A percentile compares a stretch with the other conserved stretches of the same genome.
These are phyloP conservation scores for Myxozyma sirexii DNA, from an alignment of 805 yeast genomes.

Conservation along the genomic window DNA sequence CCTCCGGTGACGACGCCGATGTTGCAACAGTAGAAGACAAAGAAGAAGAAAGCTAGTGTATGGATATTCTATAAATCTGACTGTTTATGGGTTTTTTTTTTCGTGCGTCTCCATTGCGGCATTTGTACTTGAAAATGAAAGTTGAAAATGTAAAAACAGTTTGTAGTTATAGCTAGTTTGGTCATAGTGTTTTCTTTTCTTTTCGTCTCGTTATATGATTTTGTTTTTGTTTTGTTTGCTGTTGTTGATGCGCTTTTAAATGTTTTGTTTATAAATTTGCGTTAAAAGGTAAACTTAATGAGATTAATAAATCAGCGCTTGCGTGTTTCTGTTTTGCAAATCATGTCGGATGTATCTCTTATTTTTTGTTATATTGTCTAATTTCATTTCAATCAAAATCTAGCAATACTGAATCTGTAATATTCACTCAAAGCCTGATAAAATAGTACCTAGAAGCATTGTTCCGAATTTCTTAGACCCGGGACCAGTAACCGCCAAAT, in stretches of 20 bases:
- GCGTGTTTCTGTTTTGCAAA: neutral
- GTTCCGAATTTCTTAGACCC: constrained; percentile 33
- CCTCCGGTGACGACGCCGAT: constrained; percentile 24
- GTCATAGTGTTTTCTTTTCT: neutral
- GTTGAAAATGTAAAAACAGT: neutral
- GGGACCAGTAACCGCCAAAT: constrained; percentile 36
- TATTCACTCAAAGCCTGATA: constrained; percentile 7
- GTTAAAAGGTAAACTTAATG: neutral
- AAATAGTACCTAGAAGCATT: constrained; percentile 31
- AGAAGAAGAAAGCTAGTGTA: constrained; percentile 12
- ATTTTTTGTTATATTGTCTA: neutral
- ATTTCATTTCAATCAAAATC: neutral
- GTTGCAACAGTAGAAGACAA: constrained; percentile 31
- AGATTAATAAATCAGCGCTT: neutral
- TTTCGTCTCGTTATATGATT: neutral
- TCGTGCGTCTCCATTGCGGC: too few species aligned
- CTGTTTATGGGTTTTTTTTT: too few species aligned
- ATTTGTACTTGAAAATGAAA: too few species aligned
- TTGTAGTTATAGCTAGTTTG: neutral
- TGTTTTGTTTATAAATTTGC: neutral
- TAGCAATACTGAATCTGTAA: neutral
- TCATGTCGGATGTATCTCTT: neutral
- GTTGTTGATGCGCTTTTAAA: neutral
- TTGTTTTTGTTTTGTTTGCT: neutral
- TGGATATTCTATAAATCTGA: neutral